These are phyloP conservation scores for Colletotrichum tofieldiae DNA, from an alignment of 2,329 filamentous ascomycete species.

Conservation along the genomic window DNA sequence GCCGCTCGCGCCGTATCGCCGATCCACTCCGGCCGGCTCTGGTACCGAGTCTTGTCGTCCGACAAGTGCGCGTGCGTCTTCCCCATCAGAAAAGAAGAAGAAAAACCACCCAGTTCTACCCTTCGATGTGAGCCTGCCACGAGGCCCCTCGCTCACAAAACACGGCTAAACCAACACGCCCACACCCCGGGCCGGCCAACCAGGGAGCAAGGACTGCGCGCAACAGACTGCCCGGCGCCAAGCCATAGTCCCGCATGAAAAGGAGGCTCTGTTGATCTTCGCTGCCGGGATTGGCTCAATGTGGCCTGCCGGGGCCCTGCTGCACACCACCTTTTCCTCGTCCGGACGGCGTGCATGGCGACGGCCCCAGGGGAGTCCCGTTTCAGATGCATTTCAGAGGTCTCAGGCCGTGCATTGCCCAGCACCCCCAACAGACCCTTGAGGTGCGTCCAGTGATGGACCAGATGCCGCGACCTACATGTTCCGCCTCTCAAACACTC, in stretches of 20 bases:
- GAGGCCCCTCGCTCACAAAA: slow-evolving; percentile 5
- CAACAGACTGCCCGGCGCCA: slow-evolving; percentile 21
- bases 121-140: slow-evolving; percentile 26
- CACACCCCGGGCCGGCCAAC: neutral
- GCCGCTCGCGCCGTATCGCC: slow-evolving; percentile 16
- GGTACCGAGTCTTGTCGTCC: slow-evolving; percentile 26
- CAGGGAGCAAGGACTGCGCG: neutral
- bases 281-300: slow-evolving; percentile 43
- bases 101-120: neutral
- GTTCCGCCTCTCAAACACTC: slow-evolving; percentile 41
- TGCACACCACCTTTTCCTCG: slow-evolving; percentile 38
- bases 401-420: slow-evolving; percentile 45
- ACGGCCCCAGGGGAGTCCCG: slow-evolving; percentile 49
- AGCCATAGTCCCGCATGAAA: slow-evolving; percentile 18
- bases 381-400: slow-evolving; percentile 56
- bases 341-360: slow-evolving; percentile 46
- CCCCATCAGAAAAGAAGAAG: neutral
- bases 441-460: slow-evolving; percentile 36
- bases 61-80: slow-evolving; percentile 21
- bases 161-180: slow-evolving; percentile 4
- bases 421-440: slow-evolving; percentile 13
- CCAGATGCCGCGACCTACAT: slow-evolving; percentile 35
- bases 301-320: slow-evolving; percentile 24
- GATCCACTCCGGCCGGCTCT: slow-evolving; percentile 16
- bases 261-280: slow-evolving; percentile 35